Percentiles rank a stretch among this genome's conserved stretches.
phyloP scores from a whole-genome alignment of 1,284 basidiomycete genomes.

The Malassezia brasiliensis region DNA sequence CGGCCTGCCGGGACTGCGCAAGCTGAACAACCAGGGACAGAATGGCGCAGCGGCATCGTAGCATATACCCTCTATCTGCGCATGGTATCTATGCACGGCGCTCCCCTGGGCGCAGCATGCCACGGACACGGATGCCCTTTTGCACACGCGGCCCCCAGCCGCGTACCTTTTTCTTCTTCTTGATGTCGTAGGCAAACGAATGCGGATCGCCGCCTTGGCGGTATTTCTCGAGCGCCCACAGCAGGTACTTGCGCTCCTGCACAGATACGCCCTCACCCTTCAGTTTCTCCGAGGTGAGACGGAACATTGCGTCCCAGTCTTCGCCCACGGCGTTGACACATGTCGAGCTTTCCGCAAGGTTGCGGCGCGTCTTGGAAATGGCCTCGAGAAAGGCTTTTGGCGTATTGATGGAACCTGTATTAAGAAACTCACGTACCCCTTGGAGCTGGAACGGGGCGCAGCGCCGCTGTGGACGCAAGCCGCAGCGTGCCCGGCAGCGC shows the following conservation, averaged over 20 bases:
- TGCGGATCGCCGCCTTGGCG: constrained; percentile 55
- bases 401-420: constrained; percentile 4
- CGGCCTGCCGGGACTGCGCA: neutral
- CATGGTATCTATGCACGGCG: constrained; percentile 19
- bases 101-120: constrained; percentile 34
- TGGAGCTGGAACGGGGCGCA: constrained; percentile 2
- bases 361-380: constrained; percentile 62
- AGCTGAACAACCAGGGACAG: neutral
- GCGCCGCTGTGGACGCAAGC: constrained; percentile 2
- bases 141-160: constrained; percentile 62
- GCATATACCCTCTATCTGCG: neutral
- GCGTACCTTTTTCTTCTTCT: constrained; percentile 63
- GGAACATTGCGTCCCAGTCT: constrained; percentile 63
- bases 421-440: constrained; percentile 1
- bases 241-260: constrained; percentile 59
- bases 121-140: constrained; percentile 52
- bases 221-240: constrained; percentile 73
- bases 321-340: constrained; percentile 48
- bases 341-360: constrained; percentile 50
- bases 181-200: constrained; percentile 59
- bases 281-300: constrained; percentile 55
- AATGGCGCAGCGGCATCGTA: constrained; percentile 1
- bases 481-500: neutral
- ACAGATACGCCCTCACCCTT: constrained; percentile 60
- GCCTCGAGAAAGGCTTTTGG: constrained; percentile 57